These are phyloP conservation scores for Penicillium sp. DNA, from an alignment of 2,329 filamentous ascomycete genomes.

Conservation along the genomic window DNA sequence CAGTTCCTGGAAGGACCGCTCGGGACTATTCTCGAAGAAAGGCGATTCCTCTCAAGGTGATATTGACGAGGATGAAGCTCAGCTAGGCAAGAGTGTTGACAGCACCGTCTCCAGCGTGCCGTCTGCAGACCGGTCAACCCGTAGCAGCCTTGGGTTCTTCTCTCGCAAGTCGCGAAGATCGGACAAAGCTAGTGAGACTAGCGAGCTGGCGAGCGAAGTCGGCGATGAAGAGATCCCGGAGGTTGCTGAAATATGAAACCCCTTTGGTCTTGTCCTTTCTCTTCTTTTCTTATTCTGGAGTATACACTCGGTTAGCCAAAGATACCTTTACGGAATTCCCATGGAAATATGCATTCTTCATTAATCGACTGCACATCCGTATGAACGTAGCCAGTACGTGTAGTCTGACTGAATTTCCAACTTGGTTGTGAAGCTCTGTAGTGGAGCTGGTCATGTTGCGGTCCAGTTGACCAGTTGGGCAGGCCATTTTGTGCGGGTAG, in stretches of 20 bases:
- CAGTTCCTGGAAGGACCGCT: constrained; percentile 52
- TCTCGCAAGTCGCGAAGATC: constrained; percentile 48
- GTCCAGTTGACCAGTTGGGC: constrained; percentile 4
- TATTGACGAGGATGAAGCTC: constrained; percentile 46
- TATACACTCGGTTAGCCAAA: constrained; percentile 4
- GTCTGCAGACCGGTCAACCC: constrained; percentile 44
- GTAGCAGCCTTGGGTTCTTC: constrained; percentile 48
- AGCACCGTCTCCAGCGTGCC: constrained; percentile 41
- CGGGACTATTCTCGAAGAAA: constrained; percentile 48
- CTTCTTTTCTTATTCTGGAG: neutral
- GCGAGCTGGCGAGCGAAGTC: constrained; percentile 44
- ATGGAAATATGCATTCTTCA: neutral
- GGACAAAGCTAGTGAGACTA: constrained; percentile 45
- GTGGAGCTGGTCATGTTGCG: neutral
- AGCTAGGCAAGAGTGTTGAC: constrained; percentile 45
- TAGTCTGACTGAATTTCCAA: too few relatives aligned
- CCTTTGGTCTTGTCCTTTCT: constrained; percentile 2
- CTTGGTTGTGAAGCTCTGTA: too few relatives aligned
- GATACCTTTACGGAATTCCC: constrained; percentile 1
- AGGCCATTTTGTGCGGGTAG: constrained; percentile 10
- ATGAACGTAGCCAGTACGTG: neutral
- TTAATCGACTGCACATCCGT: neutral
- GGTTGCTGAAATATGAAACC: constrained; percentile 22
- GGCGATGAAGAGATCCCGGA: constrained; percentile 44
- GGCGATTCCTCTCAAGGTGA: constrained; percentile 45